Percentiles rank a stretch among this genome's conserved stretches.
Conservation (phyloP, 2,329 filamentous ascomycete genomes). For the Fusarium palustre region DNA sequence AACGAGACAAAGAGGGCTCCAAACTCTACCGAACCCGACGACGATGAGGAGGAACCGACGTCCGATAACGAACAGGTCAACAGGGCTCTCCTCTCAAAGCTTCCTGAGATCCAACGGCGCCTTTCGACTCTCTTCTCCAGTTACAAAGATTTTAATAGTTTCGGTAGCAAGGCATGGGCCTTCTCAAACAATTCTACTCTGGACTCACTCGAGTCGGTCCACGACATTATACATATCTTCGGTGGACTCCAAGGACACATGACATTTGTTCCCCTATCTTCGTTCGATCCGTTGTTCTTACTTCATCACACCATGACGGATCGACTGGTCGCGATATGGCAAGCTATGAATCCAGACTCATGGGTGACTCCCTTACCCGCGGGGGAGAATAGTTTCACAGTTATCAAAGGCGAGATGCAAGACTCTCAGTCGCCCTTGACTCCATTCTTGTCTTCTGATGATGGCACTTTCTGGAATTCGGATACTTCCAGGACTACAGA, state of each 20-base stretch:
- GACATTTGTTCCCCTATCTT: constrained; percentile 76
- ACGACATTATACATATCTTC: constrained; percentile 71
- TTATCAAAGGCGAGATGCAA: constrained; percentile 64
- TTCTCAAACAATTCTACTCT: constrained; percentile 60
- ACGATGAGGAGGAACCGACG: constrained; percentile 39
- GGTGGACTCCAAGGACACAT: constrained; percentile 74
- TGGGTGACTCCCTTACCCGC: constrained; percentile 71
- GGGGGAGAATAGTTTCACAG: constrained; percentile 71
- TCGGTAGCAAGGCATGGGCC: constrained; percentile 77
- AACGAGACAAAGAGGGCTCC: constrained; percentile 70
- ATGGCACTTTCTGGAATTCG: constrained; percentile 76
- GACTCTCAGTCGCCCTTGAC: constrained; percentile 69
- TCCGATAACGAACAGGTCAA: constrained; percentile 72
- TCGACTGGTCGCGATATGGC: constrained; percentile 81
- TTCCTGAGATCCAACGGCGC: constrained; percentile 68
- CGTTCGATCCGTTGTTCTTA: constrained; percentile 84
- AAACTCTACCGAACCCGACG: constrained; percentile 46
- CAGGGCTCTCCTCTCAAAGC: constrained; percentile 57
- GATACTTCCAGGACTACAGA: constrained; percentile 68
- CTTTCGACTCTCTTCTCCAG: constrained; percentile 75
- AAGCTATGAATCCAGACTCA: constrained; percentile 74
- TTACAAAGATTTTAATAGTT: constrained; percentile 74
- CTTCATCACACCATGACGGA: constrained; percentile 83
- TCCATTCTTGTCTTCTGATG: constrained; percentile 71
- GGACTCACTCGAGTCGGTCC: constrained; percentile 74